Evolutionary conservation across 192 early-diverging fungal species (phyloP).

Genomic region (Spinellus fusiger): DNA sequence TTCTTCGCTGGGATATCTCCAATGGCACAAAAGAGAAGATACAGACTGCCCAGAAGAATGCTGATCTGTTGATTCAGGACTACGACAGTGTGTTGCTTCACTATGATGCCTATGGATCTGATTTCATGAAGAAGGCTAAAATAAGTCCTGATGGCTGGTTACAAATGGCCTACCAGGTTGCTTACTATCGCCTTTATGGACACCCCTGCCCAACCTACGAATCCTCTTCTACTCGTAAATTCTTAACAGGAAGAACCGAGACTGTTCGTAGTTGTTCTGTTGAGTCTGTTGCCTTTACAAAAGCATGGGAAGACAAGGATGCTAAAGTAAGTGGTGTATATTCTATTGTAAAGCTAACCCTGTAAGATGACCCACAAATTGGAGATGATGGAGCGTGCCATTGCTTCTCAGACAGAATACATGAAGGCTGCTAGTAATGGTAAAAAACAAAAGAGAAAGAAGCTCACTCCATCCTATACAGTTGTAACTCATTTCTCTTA

Average conservation of each 20-base stretch:
- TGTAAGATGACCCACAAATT: slow-evolving; percentile 37
- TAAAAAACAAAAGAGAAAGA: neutral
- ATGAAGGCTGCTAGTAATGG: slow-evolving; percentile 69
- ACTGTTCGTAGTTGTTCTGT: slow-evolving; percentile 77
- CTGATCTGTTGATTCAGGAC: slow-evolving; percentile 58
- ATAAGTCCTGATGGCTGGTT: slow-evolving; percentile 86
- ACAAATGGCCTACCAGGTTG: slow-evolving; percentile 85
- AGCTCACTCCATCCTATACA: neutral
- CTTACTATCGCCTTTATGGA: slow-evolving; percentile 72
- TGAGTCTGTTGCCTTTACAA: slow-evolving; percentile 73
- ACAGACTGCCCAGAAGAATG: slow-evolving; percentile 55
- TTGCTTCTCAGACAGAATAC: slow-evolving; percentile 61
- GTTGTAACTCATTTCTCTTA: slow-evolving; percentile 4
- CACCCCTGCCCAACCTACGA: slow-evolving; percentile 69
- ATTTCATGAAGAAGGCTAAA: slow-evolving; percentile 80
- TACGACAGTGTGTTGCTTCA: slow-evolving; percentile 67
- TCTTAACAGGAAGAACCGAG: slow-evolving; percentile 87
- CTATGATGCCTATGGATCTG: slow-evolving; percentile 69
- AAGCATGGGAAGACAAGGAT: slow-evolving; percentile 67
- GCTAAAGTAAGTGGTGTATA: slow-evolving; percentile 29
- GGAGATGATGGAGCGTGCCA: slow-evolving; percentile 55
- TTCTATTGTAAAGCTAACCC: no score
- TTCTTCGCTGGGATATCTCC: slow-evolving; percentile 68
- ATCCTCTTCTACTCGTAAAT: slow-evolving; percentile 63
- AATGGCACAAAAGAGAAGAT: slow-evolving; percentile 48